phyloP scores from a whole-genome alignment of 768 basidiomycete genomes.

The Serendipita indica region DNA sequence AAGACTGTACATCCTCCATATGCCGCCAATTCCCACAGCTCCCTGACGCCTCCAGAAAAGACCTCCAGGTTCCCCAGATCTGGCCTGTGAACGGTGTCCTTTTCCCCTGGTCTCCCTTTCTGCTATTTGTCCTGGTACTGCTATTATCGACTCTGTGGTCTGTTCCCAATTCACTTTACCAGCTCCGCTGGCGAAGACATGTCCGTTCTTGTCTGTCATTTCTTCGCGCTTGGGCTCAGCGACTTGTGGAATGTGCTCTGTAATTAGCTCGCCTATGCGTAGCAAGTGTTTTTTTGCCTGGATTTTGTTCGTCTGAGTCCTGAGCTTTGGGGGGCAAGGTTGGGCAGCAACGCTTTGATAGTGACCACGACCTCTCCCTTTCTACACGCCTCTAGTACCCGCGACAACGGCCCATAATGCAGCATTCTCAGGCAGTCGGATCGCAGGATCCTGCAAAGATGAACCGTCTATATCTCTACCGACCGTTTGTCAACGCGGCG shows the following conservation, averaged over 20 bases:
- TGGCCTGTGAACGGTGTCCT: background rate
- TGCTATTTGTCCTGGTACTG: background rate
- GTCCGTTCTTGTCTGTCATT: background rate
- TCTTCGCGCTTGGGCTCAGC: background rate
- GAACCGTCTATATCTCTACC: conserved; percentile 79
- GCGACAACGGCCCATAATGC: background rate
- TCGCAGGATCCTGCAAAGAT: conserved; percentile 8
- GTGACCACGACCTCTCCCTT: no score
- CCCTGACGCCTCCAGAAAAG: background rate
- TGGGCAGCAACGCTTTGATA: no score
- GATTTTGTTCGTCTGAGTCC: background rate
- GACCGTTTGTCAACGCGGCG: conserved; percentile 88
- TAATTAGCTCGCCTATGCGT: background rate
- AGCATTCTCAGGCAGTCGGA: background rate
- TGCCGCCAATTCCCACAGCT: conserved; percentile 3
- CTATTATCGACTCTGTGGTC: no score
- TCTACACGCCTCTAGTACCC: no score
- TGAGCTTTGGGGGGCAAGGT: background rate
- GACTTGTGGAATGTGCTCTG: background rate
- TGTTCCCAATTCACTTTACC: background rate
- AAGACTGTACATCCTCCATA: background rate
- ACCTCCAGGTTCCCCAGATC: background rate
- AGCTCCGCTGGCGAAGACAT: background rate
- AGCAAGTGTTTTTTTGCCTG: background rate
- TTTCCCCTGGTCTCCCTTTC: background rate